Evolutionary conservation across 2,329 filamentous ascomycete species (phyloP).

Genomic region (Ploettnerulaceae sp.): DNA sequence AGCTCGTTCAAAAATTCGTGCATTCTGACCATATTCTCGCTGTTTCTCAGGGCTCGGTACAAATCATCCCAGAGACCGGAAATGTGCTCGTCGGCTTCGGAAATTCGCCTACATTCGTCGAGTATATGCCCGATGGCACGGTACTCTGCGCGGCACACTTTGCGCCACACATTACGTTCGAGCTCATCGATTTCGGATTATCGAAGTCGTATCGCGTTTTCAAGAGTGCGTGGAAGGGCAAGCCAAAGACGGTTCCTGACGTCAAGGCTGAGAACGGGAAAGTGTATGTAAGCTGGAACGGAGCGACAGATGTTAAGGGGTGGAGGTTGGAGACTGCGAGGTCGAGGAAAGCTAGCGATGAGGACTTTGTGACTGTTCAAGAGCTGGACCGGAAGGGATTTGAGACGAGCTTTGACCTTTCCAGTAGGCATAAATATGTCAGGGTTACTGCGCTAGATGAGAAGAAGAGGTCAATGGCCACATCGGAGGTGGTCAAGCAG

Average conservation of each 20-base stretch:
- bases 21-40: conserved; percentile 37
- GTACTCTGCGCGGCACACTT: conserved; percentile 41
- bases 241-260: conserved; percentile 26
- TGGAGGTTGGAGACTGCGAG: conserved; percentile 18
- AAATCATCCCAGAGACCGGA: conserved; percentile 40
- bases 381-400: conserved; percentile 16
- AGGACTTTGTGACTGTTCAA: conserved; percentile 13
- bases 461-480: conserved; percentile 8
- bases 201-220: conserved; percentile 30
- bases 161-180: conserved; percentile 30
- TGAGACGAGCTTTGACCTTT: conserved; percentile 17
- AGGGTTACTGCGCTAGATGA: conserved; percentile 15
- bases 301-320: conserved; percentile 32
- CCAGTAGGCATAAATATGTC: conserved; percentile 8
- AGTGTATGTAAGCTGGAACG: conserved; percentile 34
- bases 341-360: conserved; percentile 2
- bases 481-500: conserved; percentile 12
- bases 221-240: conserved; percentile 29
- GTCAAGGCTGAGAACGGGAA: conserved; percentile 21
- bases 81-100: conserved; percentile 48
- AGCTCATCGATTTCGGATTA: conserved; percentile 19
- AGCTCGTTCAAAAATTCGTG: conserved; percentile 37
- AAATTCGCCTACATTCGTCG: conserved; percentile 44
- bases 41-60: conserved; percentile 42
- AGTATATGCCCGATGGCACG: conserved; percentile 39